Evolutionary conservation across 768 basidiomycete genomes (phyloP), one percentile per base, ranked within the genome.

Genomic region (Tylopilus rubrobrunneus): DNA sequence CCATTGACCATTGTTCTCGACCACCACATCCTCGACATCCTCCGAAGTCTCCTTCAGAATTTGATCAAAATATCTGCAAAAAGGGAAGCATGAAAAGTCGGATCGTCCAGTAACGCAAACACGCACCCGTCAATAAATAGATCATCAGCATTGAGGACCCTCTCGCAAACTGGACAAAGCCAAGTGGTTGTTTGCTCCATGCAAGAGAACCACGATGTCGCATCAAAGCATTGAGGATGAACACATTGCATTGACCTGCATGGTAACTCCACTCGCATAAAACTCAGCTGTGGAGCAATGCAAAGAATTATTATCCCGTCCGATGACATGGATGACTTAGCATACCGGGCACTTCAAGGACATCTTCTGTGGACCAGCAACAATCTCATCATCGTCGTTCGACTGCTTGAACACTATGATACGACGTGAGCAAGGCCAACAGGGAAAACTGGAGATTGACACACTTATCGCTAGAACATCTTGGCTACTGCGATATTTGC

Each of bases 101-200:
- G 40, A 37, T 39, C 19, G 37, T 29, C 34, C 1, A 4, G 19
- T 8, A 25, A 49, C 15, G 12, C 21, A 52, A 31, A 50, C 14
- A 66, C 82, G 41, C 69, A 93, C 95, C 93, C 95, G 66, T 99
- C 97, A 53, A 96, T 79, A 36, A 97, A 86, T 34, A 99, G 74
- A 55, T 98, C 92, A 33, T 87, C 87, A 19, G 82, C 73, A 58
- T 86, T 82, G 49, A 99, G 69, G 44, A 78, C 74, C 64, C 82
- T 85, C 67, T 92, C 91, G 71, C 97, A 98, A 41, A 93, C 87
- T 27, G 97, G 96, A 71, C 97, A 98, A 44, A 87, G 70, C 88
- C 91, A 99, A 29, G 93, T 94, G 2, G 96, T 97, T 9, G 94
- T 98, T 72, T 92, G 87, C 64, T 96, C 91, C 84, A 97, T 98